Conservation (phyloP, 2,329 filamentous ascomycete genomes). For the Aspergillus glaucus region DNA sequence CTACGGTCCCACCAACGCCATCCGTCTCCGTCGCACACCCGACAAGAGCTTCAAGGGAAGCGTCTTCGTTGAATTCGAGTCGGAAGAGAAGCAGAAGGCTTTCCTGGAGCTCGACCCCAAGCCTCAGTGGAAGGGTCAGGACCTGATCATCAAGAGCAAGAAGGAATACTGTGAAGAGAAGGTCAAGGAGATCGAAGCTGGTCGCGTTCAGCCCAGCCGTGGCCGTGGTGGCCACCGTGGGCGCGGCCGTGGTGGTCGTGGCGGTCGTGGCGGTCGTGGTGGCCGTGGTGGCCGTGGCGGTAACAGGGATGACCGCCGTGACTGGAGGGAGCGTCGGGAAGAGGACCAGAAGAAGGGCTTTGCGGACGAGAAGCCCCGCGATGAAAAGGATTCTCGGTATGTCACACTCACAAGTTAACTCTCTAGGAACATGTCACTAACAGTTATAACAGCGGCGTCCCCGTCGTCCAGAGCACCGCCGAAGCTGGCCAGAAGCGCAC, state of each 20-base stretch:
- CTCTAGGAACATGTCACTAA: slow-evolving; percentile 11
- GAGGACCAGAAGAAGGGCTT: slow-evolving; percentile 41
- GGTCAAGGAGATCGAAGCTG: slow-evolving; percentile 62
- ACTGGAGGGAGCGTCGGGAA: slow-evolving; percentile 40
- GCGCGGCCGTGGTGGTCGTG: slow-evolving; percentile 28
- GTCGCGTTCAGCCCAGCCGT: slow-evolving; percentile 57
- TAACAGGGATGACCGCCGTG: slow-evolving; percentile 25
- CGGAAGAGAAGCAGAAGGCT: slow-evolving; percentile 68
- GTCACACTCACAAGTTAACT: slow-evolving; percentile 1
- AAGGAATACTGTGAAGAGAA: slow-evolving; percentile 78
- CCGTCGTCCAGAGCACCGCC: slow-evolving; percentile 36
- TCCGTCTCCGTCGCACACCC: slow-evolving; percentile 76
- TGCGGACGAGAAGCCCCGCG: slow-evolving; percentile 24
- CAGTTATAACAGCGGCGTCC: slow-evolving; percentile 33
- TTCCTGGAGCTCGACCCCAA: slow-evolving; percentile 76
- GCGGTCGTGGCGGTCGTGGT: slow-evolving; percentile 23
- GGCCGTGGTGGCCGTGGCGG: slow-evolving; percentile 27
- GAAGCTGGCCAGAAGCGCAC: slow-evolving; percentile 40
- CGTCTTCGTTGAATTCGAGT: slow-evolving; percentile 87
- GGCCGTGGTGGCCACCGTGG: slow-evolving; percentile 42
- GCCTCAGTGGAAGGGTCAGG: slow-evolving; percentile 76
- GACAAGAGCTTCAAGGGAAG: slow-evolving; percentile 84
- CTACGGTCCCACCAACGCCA: slow-evolving; percentile 70
- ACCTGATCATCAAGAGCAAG: slow-evolving; percentile 81
- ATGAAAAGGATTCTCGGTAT: slow-evolving; percentile 39